Evolutionary conservation across 352 stramenopile genomes (phyloP).

Genomic region (Phytophthora tubulina): DNA sequence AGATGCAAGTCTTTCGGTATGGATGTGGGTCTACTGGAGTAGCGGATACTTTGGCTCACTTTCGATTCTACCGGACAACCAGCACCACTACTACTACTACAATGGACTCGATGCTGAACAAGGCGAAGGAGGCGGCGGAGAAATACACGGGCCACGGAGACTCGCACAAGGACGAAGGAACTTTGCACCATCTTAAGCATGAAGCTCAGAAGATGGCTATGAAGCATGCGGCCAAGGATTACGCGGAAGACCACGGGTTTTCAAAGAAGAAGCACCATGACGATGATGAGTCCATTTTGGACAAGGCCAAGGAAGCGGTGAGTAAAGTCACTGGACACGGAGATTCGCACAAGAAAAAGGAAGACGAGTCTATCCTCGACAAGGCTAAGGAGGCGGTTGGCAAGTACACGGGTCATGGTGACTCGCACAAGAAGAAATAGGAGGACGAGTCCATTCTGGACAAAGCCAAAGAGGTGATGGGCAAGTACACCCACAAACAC

Average conservation of each 20-base stretch:
- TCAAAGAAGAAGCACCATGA: conserved; percentile 32
- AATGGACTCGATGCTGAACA: conserved; percentile 44
- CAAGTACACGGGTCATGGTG: conserved; percentile 34
- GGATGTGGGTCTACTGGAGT: not conserved
- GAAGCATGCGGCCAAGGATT: conserved; percentile 31
- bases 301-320: conserved; percentile 30
- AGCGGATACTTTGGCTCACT: conserved; percentile 24
- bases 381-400: conserved; percentile 36
- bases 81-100: conserved; percentile 8
- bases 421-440: conserved; percentile 30
- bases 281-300: conserved; percentile 30
- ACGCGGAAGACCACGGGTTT: conserved; percentile 36
- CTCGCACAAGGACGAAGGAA: conserved; percentile 19
- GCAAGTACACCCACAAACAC: conserved; percentile 29
- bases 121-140: conserved; percentile 30
- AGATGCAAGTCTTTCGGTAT: conserved; percentile 7
- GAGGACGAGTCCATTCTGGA: conserved; percentile 38
- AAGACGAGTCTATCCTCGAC: conserved; percentile 31
- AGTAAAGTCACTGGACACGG: conserved; percentile 15
- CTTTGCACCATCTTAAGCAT: conserved; percentile 31
- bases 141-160: conserved; percentile 36
- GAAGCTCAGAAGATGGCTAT: conserved; percentile 27
- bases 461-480: conserved; percentile 32
- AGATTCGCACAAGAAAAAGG: conserved; percentile 28
- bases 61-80: conserved; percentile 15